phyloP scores from a whole-genome alignment of 2,329 filamentous ascomycete species.

The Arthrobotrys pseudoclavata region DNA sequence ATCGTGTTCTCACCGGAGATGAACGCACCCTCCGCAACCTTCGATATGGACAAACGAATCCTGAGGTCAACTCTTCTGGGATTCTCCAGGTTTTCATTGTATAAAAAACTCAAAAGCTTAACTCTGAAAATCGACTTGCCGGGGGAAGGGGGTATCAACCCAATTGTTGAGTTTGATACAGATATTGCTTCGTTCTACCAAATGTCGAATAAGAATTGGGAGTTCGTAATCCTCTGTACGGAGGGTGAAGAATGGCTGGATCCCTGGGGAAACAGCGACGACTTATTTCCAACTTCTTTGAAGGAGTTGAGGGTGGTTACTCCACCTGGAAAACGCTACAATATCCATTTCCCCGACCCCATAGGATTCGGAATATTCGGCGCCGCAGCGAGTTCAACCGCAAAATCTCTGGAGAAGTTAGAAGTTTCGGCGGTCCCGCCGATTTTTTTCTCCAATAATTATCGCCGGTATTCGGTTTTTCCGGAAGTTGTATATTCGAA shows the following conservation, averaged over 20 bases:
- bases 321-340: background rate
- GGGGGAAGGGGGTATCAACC: background rate
- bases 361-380: background rate
- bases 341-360: background rate
- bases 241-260: background rate
- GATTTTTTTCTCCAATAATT: background rate
- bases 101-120: background rate
- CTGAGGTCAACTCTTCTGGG: background rate
- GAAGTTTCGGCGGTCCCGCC: background rate
- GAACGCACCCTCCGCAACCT: background rate
- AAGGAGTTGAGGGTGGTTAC: background rate
- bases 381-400: background rate
- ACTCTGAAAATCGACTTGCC: background rate
- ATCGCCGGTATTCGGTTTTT: background rate
- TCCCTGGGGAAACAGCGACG: background rate
- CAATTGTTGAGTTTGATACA: background rate
- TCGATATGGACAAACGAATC: background rate
- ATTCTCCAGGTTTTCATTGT: background rate
- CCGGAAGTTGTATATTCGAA: background rate
- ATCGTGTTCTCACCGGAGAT: background rate
- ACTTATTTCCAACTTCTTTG: background rate
- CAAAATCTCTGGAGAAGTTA: background rate
- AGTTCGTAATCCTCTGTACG: background rate
- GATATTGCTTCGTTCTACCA: background rate
- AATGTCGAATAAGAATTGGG: background rate